These are phyloP conservation scores for Geotrichum restrictum DNA, from an alignment of 1,139 yeast species.

Conservation along the genomic window DNA sequence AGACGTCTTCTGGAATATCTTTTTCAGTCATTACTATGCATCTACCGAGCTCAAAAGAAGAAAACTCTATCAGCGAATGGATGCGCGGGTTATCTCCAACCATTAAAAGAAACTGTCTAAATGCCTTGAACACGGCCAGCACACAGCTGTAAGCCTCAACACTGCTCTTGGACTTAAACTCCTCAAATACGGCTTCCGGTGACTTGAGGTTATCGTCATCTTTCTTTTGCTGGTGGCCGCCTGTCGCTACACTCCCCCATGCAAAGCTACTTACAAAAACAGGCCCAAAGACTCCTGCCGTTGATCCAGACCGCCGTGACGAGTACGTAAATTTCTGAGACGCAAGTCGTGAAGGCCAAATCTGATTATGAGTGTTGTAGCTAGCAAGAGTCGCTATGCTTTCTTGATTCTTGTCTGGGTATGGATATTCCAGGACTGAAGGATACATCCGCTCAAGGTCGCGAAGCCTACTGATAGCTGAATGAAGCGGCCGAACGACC, in stretches of 20 bases:
- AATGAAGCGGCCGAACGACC: conserved; percentile 15
- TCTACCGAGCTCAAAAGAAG: conserved; percentile 16
- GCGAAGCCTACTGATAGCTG: conserved; percentile 7
- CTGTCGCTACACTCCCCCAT: neutral
- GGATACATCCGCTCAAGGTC: conserved; percentile 13
- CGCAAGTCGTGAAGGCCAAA: conserved; percentile 2
- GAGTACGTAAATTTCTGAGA: conserved; percentile 7
- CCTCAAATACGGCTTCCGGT: conserved; percentile 3
- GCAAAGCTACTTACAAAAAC: neutral
- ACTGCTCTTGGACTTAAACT: conserved; percentile 6
- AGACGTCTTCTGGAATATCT: conserved; percentile 6
- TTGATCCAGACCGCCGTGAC: neutral
- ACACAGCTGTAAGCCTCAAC: conserved; percentile 11
- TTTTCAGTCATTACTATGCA: conserved; percentile 6
- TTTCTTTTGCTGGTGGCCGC: no score
- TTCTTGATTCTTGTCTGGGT: conserved; percentile 6
- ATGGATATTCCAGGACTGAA: conserved; percentile 11
- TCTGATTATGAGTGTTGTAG: neutral
- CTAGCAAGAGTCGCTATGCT: neutral
- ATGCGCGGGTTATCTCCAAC: neutral
- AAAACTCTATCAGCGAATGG: conserved; percentile 2
- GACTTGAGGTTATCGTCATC: neutral
- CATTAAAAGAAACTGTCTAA: conserved; percentile 12
- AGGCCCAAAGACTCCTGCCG: conserved; percentile 2
- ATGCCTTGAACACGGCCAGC: conserved; percentile 6